Conservation (phyloP, 164 flowering plant genomes). For the Paratinospora sagittata region DNA sequence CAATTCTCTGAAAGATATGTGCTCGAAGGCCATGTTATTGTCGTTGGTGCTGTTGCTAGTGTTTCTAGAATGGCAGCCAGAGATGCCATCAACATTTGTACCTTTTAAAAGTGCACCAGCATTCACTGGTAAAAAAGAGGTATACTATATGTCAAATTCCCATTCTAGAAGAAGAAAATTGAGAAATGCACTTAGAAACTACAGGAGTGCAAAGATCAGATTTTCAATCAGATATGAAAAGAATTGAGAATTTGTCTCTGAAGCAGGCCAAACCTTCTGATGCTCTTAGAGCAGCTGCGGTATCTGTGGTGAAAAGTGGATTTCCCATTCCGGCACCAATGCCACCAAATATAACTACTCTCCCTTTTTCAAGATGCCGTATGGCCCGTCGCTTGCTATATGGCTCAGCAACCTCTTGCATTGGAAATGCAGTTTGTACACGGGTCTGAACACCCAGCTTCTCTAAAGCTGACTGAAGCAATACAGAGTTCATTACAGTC, state of each 20-base stretch:
- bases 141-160: not conserved
- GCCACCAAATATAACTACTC: conserved; percentile 95
- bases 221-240: not conserved
- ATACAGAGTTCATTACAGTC: conserved; percentile 75
- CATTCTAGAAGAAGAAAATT: not conserved
- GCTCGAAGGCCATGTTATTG: conserved; percentile 42
- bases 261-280: conserved; percentile 57
- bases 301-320: conserved; percentile 85
- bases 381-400: conserved; percentile 76
- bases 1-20: conserved; percentile 70
- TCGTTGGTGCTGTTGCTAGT: conserved; percentile 19
- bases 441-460: conserved; percentile 79
- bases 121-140: conserved; percentile 40
- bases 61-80: conserved; percentile 62
- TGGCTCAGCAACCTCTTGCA: conserved; percentile 81
- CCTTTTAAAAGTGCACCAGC: conserved; percentile 90
- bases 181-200: not conserved
- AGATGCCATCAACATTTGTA: conserved; percentile 61
- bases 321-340: conserved; percentile 84
- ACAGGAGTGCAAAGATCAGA: not conserved
- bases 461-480: conserved; percentile 85
- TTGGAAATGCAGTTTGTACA: conserved; percentile 65
- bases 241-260: not conserved
- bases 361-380: conserved; percentile 89
- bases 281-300: conserved; percentile 91